Evolutionary conservation across 129 eudicot species (phyloP), one percentile per base, ranked within the genome.

Genomic region (Tanacetum coccineum): DNA sequence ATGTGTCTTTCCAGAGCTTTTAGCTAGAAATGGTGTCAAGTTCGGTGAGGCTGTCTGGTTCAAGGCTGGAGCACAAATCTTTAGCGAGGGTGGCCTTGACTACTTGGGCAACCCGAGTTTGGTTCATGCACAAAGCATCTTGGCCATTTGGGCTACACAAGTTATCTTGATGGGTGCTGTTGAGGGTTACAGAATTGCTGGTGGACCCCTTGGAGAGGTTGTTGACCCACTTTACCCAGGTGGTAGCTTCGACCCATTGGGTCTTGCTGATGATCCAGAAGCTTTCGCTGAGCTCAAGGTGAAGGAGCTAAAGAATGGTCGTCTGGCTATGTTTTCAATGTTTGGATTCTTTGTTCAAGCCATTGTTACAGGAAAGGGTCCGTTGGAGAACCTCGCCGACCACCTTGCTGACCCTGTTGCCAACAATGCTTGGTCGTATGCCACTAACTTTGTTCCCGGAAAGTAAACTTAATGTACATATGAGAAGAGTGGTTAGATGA

Each of bases 171-270:
- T 84, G 90, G 90, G 90, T 50, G 86, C 86, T 13, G 80, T 84
- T 13, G 90, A 84, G 75, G 90, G 90, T 10, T 22, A 22, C 72
- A 81, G 83, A 45, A 66, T 81, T 64, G 90, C 90, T 0, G 90
- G 86, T 25, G 90, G 90, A 18, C 90, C 90, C 1, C 75, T 84
- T n/a, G 86, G 90, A 14, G 90, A 84, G 83, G 75, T 84, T 32
- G 75, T 66, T 18, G 90, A 22, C 25, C 25, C 25, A 22, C 25
- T 22, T 22, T 22, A 22, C 25, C 25, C 25, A 22, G 25, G 50
- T 45, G 50, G 50, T 45, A 45, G 50, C 50, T 45, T 45, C 13
- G 50, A 45, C 50, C 50, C 50, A 45, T 45, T 45, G 50, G 50
- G 50, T 45, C 50, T 45, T 45, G 50, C 50, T 9, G 50, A 45